Conservation (phyloP, 768 basidiomycete genomes). For the Chalciporus sphaerocephalus region DNA sequence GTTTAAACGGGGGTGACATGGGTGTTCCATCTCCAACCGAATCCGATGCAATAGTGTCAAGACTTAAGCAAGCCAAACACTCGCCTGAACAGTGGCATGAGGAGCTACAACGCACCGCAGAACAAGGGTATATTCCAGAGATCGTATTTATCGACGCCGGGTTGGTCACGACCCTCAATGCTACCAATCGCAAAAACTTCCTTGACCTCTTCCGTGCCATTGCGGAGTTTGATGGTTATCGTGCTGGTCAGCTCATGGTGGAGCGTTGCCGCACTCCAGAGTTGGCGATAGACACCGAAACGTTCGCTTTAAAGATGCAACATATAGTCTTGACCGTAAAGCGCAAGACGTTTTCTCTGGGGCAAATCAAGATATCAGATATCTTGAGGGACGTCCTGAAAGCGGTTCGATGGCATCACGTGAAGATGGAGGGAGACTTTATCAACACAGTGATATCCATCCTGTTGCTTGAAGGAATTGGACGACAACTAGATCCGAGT, state of each 20-base stretch:
- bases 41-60: slow-evolving; percentile 61
- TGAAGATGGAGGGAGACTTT: slow-evolving; percentile 98
- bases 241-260: slow-evolving; percentile 92
- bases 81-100: slow-evolving; percentile 65
- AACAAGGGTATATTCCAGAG: slow-evolving; percentile 84
- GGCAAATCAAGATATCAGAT: slow-evolving; percentile 95
- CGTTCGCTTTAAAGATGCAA: slow-evolving; percentile 97
- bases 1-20: slow-evolving; percentile 22
- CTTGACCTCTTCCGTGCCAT: slow-evolving; percentile 94
- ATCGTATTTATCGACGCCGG: slow-evolving; percentile 97
- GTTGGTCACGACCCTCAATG: slow-evolving; percentile 82
- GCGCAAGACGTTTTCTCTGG: slow-evolving; percentile 93
- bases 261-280: slow-evolving; percentile 90
- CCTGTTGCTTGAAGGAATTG: slow-evolving; percentile 91
- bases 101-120: slow-evolving; percentile 58
- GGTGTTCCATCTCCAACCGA: slow-evolving; percentile 34
- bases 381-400: slow-evolving; percentile 84
- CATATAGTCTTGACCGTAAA: slow-evolving; percentile 91
- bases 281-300: slow-evolving; percentile 86
- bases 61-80: slow-evolving; percentile 57
- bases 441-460: slow-evolving; percentile 97
- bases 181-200: slow-evolving; percentile 84
- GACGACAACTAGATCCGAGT: slow-evolving; percentile 84
- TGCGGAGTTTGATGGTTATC: slow-evolving; percentile 96
- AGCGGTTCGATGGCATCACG: slow-evolving; percentile 86